Conservation (phyloP, 2,329 filamentous ascomycete species). For the Pseudopyricularia cyperi region DNA sequence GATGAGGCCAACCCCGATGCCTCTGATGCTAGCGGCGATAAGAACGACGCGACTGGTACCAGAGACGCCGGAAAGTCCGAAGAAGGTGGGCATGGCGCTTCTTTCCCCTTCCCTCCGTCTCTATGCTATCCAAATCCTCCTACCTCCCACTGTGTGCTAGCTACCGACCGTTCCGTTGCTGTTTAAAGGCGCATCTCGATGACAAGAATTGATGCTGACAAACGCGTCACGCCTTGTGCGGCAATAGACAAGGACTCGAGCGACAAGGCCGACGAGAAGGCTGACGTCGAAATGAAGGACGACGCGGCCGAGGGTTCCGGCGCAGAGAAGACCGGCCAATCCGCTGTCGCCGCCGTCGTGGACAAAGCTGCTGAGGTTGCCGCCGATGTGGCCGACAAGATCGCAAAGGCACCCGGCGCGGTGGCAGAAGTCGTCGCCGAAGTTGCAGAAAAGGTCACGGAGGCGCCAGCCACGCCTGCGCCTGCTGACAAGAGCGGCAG, state of each 20-base stretch:
- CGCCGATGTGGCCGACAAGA: slow-evolving; percentile 10
- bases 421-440: slow-evolving; percentile 17
- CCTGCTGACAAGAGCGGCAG: slow-evolving; percentile 25
- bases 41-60: slow-evolving; percentile 3
- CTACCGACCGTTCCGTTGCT: neutral
- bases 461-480: slow-evolving; percentile 15
- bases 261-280: slow-evolving; percentile 16
- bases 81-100: neutral
- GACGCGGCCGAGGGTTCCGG: slow-evolving; percentile 19
- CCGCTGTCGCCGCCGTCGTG: neutral
- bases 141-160: neutral
- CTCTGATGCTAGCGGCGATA: slow-evolving; percentile 6
- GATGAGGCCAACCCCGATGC: slow-evolving; percentile 4
- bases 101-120: neutral
- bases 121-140: neutral
- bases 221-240: neutral
- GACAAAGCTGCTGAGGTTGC: slow-evolving; percentile 9
- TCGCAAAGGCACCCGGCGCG: slow-evolving; percentile 11
- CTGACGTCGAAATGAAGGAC: slow-evolving; percentile 52
- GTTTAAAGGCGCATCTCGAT: neutral
- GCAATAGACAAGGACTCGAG: slow-evolving; percentile 10
- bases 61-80: slow-evolving; percentile 9
- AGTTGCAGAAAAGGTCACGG: slow-evolving; percentile 11
- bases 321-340: slow-evolving; percentile 11
- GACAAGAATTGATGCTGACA: neutral